Evolutionary conservation across 768 basidiomycete genomes (phyloP).

Genomic region (Cystobasidium ongulense): DNA sequence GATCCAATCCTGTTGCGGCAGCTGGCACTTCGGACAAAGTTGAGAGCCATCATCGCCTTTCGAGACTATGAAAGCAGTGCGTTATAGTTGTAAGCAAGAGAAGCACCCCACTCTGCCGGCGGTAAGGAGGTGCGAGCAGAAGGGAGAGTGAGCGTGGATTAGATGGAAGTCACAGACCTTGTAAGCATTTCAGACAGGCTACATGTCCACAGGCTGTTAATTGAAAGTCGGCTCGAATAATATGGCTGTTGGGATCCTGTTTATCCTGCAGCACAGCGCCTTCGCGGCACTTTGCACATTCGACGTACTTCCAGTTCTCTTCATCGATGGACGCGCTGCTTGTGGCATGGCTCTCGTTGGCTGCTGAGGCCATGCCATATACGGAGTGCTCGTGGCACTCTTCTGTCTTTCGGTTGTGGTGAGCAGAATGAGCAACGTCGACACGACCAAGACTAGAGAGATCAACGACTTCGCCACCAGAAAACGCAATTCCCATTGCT

Average conservation of each 20-base stretch:
- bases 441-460: not conserved
- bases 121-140: not conserved
- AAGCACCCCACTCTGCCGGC: not conserved
- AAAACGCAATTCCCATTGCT: not conserved
- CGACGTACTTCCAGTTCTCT: slow-evolving; percentile 24
- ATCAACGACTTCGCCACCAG: not conserved
- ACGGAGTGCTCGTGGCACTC: not conserved
- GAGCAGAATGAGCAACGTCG: not conserved
- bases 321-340: not conserved
- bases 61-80: not conserved
- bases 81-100: not conserved
- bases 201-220: slow-evolving; percentile 24
- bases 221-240: slow-evolving; percentile 15
- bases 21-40: not conserved
- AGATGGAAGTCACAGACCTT: slow-evolving; percentile 8
- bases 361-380: not conserved
- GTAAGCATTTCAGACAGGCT: slow-evolving; percentile 9
- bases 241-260: not conserved
- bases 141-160: not conserved
- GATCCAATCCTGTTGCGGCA: not conserved
- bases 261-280: not conserved
- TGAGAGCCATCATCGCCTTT: not conserved
- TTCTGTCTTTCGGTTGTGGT: not conserved
- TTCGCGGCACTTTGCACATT: slow-evolving; percentile 22
- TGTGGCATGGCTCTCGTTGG: not conserved